These are phyloP conservation scores for Colletotrichum higginsianum DNA, from an alignment of 2,329 filamentous ascomycete species.

Conservation along the genomic window DNA sequence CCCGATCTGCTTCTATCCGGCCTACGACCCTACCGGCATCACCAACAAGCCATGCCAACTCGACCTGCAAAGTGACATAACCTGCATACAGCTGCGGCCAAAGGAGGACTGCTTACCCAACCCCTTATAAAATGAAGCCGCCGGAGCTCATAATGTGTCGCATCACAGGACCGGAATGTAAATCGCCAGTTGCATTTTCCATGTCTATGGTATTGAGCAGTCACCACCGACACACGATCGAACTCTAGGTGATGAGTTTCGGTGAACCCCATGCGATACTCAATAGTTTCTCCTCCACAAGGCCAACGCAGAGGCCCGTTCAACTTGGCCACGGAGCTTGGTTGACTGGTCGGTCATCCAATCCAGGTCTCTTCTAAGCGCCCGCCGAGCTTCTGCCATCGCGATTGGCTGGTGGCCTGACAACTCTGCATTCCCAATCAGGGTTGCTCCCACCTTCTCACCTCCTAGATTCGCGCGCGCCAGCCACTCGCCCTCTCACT, in stretches of 20 bases:
- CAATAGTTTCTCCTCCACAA: conserved; percentile 34
- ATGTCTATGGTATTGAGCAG: conserved; percentile 19
- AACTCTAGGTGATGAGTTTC: conserved; percentile 16
- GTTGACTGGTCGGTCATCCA: conserved; percentile 36
- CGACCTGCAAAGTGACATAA: conserved; percentile 13
- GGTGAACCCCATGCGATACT: conserved; percentile 26
- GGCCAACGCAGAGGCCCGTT: conserved; percentile 32
- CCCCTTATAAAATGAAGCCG: neutral
- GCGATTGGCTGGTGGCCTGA: conserved; percentile 40
- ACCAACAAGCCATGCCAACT: neutral
- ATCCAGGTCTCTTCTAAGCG: conserved; percentile 45
- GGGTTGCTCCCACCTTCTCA: conserved; percentile 33
- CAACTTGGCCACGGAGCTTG: conserved; percentile 6
- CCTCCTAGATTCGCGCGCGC: conserved; percentile 55
- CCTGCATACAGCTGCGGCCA: neutral
- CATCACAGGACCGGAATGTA: neutral
- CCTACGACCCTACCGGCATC: conserved; percentile 11
- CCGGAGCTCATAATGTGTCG: neutral
- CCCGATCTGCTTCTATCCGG: neutral
- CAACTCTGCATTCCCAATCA: conserved; percentile 24
- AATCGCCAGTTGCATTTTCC: neutral
- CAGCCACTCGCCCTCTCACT: conserved; percentile 51
- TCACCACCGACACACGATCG: conserved; percentile 25
- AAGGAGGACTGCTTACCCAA: no score
- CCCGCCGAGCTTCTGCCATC: conserved; percentile 38